phyloP scores from a whole-genome alignment of 2,329 filamentous ascomycete genomes.

The Paracorniculantispora psalliotae region DNA sequence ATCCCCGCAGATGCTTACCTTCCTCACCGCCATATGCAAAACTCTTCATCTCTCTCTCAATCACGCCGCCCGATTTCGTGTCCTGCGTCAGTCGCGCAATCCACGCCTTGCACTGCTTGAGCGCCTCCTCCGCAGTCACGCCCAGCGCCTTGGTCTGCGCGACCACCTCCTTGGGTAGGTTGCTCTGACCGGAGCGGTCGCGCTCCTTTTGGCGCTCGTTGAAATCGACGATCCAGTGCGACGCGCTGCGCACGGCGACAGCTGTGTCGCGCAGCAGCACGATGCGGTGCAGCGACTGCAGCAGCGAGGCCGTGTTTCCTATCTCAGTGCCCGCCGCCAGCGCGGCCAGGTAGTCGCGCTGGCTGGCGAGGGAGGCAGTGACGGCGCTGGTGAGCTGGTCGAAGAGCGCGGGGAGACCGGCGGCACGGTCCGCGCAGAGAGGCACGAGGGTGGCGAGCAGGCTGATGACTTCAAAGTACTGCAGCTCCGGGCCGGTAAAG shows the following conservation, averaged over 20 bases:
- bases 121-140: constrained; percentile 23
- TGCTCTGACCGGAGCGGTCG: constrained; percentile 34
- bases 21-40: constrained; percentile 27
- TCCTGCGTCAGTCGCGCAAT: constrained; percentile 27
- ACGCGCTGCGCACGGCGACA: constrained; percentile 26
- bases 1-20: constrained; percentile 15
- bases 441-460: constrained; percentile 34
- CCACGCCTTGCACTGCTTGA: constrained; percentile 29
- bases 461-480: constrained; percentile 40
- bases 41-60: constrained; percentile 22
- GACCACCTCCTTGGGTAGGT: constrained; percentile 33
- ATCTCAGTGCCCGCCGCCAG: constrained; percentile 13
- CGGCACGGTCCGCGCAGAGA: constrained; percentile 22
- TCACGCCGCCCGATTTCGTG: constrained; percentile 20
- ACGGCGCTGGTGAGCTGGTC: constrained; percentile 23
- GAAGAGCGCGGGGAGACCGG: constrained; percentile 21
- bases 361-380: constrained; percentile 23
- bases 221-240: constrained; percentile 31
- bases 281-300: constrained; percentile 33
- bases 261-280: constrained; percentile 35
- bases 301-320: constrained; percentile 18
- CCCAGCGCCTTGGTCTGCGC: constrained; percentile 31
- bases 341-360: constrained; percentile 18
- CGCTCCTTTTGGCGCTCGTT: constrained; percentile 36
- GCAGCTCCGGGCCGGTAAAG: constrained; percentile 38